Conservation (phyloP, 78 protist genomes). For the Dictyostelium purpureum region DNA sequence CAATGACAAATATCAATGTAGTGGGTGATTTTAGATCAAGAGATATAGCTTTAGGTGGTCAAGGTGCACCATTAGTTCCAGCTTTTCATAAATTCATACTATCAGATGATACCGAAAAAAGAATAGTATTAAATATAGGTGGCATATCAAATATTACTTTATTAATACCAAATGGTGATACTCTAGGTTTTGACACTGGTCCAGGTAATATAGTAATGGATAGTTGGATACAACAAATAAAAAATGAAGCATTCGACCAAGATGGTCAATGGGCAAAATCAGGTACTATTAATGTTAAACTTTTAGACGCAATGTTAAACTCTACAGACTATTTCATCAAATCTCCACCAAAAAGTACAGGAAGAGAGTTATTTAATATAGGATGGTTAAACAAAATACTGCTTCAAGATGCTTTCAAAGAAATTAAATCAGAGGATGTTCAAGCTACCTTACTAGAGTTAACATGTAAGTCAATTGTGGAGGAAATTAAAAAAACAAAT, state of each 20-base stretch:
- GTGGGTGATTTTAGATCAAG: conserved; percentile 72
- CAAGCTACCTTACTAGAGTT: conserved; percentile 20
- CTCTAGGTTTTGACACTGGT: conserved; percentile 66
- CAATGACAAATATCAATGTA: conserved; percentile 11
- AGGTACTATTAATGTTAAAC: background rate
- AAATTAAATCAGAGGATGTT: conserved; percentile 1
- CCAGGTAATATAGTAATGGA: conserved; percentile 75
- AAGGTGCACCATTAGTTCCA: conserved; percentile 80
- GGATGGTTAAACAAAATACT: background rate
- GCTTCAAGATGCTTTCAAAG: background rate
- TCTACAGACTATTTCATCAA: background rate
- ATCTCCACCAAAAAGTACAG: conserved; percentile 72
- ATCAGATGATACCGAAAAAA: background rate
- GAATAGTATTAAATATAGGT: conserved; percentile 40
- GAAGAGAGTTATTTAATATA: conserved; percentile 62
- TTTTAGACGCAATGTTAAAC: background rate
- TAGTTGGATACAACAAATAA: conserved; percentile 20
- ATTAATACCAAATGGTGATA: background rate
- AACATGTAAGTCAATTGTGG: conserved; percentile 12
- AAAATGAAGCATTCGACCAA: conserved; percentile 21
- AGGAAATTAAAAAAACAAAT: background rate
- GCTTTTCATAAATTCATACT: conserved; percentile 12
- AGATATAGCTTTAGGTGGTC: conserved; percentile 71
- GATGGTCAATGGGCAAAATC: conserved; percentile 46
- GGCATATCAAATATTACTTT: conserved; percentile 78